Percentiles rank a stretch among this genome's conserved stretches.
Conservation (phyloP, 768 basidiomycete species). For the Lentinula raphanica region DNA sequence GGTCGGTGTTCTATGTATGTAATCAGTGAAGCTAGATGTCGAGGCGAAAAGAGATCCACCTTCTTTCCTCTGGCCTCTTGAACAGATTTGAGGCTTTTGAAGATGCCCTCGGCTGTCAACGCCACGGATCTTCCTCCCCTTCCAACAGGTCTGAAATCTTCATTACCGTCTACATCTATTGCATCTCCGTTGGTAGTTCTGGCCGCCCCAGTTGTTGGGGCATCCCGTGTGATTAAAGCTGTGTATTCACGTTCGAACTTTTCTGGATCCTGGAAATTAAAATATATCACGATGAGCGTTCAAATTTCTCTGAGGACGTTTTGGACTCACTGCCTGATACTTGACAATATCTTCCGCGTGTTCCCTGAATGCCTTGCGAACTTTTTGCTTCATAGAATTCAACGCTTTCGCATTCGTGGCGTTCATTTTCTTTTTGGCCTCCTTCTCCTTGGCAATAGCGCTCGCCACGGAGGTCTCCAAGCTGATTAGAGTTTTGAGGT, state of each 20-base stretch:
- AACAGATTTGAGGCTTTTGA: slow-evolving; percentile 86
- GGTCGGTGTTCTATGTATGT: slow-evolving; percentile 85
- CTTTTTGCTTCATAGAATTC: slow-evolving; percentile 97
- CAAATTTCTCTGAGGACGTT: background rate
- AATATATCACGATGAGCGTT: background rate
- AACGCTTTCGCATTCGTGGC: slow-evolving; percentile 89
- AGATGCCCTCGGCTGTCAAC: slow-evolving; percentile 79
- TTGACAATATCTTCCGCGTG: slow-evolving; percentile 75
- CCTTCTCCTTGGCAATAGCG: slow-evolving; percentile 81
- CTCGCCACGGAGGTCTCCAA: slow-evolving; percentile 74
- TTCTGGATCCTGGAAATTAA: slow-evolving; percentile 73
- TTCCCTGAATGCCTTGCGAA: slow-evolving; percentile 88
- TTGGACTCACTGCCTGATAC: slow-evolving; percentile 64
- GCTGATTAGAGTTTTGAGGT: slow-evolving; percentile 64
- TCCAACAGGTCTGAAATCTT: slow-evolving; percentile 86
- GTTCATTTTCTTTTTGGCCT: slow-evolving; percentile 95
- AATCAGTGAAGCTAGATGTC: background rate
- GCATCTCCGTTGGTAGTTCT: slow-evolving; percentile 27
- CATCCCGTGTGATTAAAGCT: slow-evolving; percentile 43
- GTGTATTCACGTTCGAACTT: slow-evolving; percentile 77
- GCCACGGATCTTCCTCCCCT: slow-evolving; percentile 82
- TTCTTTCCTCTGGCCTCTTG: slow-evolving; percentile 96
- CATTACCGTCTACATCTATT: slow-evolving; percentile 43
- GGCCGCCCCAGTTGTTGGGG: slow-evolving; percentile 32
- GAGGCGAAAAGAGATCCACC: slow-evolving; percentile 37